These are phyloP conservation scores for Neurospora sp. DNA, from an alignment of 495 filamentous ascomycete genomes.

Conservation along the genomic window DNA sequence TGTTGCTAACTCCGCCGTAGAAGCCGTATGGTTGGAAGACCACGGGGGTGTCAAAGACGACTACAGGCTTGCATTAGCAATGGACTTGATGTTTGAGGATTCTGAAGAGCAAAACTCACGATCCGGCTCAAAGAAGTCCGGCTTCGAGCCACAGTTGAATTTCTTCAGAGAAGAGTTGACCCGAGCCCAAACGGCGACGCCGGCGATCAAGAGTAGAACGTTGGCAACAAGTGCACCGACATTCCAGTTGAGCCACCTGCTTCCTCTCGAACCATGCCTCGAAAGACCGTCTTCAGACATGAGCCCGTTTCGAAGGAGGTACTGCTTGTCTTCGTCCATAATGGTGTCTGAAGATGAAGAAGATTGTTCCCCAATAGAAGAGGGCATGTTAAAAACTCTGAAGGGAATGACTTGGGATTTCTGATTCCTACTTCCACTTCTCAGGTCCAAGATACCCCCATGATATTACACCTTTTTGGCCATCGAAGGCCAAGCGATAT, in stretches of 20 bases:
- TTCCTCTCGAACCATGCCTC: neutral
- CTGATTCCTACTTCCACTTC: neutral
- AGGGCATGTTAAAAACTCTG: neutral
- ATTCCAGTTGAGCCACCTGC: neutral
- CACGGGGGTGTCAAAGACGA: neutral
- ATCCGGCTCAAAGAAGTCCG: conserved; percentile 1
- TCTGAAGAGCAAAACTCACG: neutral
- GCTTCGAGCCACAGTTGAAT: neutral
- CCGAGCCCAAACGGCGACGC: neutral
- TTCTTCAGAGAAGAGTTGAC: neutral
- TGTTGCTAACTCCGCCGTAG: neutral
- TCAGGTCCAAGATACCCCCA: neutral
- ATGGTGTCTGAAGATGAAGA: neutral
- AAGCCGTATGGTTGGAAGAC: conserved; percentile 3
- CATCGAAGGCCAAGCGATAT: neutral
- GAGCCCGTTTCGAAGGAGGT: neutral
- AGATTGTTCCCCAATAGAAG: neutral
- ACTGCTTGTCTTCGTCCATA: conserved; percentile 1
- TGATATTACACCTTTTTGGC: neutral
- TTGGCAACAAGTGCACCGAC: neutral
- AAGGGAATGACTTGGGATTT: neutral
- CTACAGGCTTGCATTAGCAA: neutral
- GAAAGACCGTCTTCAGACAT: neutral
- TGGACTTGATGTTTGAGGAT: neutral
- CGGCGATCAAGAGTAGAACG: neutral